Conservation (phyloP, 2,329 filamentous ascomycete genomes). For the Periglandula ipomoeae region DNA sequence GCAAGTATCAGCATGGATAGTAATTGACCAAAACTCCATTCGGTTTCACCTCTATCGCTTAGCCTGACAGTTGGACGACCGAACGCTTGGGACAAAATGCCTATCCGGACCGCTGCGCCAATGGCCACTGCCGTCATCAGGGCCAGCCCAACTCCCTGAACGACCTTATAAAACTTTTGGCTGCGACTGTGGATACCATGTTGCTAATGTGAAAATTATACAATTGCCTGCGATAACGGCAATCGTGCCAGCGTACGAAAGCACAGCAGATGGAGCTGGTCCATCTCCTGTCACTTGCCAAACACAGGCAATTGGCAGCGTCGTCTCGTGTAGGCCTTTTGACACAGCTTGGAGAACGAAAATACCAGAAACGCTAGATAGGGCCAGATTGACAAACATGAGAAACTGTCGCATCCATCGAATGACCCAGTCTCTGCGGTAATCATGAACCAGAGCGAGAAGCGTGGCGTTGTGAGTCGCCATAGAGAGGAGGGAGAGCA, state of each 20-base stretch:
- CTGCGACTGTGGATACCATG: conserved; percentile 53
- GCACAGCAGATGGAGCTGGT: conserved; percentile 28
- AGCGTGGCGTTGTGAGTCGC: conserved; percentile 57
- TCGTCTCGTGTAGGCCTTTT: conserved; percentile 38
- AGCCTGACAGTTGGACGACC: conserved; percentile 41
- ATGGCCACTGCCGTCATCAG: conserved; percentile 49
- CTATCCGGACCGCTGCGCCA: conserved; percentile 47
- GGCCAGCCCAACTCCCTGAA: conserved; percentile 44
- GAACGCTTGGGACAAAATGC: conserved; percentile 52
- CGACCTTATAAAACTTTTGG: conserved; percentile 43
- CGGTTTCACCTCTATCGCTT: conserved; percentile 41
- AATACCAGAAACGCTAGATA: conserved; percentile 49
- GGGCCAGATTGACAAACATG: conserved; percentile 55
- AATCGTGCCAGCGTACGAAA: conserved; percentile 51
- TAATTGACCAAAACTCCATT: conserved; percentile 56
- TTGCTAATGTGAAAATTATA: conserved; percentile 48
- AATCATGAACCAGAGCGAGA: conserved; percentile 56
- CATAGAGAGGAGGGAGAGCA: conserved; percentile 54
- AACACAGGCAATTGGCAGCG: conserved; percentile 52
- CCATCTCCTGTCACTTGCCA: conserved; percentile 37
- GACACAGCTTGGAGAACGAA: too few species aligned
- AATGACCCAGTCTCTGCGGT: conserved; percentile 57
- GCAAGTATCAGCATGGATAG: conserved; percentile 49
- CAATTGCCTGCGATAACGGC: conserved; percentile 50
- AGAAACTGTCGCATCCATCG: conserved; percentile 56